Base-by-base conservation (phyloP, 1,284 basidiomycete genomes). In the Ustilago hordei region DNA sequence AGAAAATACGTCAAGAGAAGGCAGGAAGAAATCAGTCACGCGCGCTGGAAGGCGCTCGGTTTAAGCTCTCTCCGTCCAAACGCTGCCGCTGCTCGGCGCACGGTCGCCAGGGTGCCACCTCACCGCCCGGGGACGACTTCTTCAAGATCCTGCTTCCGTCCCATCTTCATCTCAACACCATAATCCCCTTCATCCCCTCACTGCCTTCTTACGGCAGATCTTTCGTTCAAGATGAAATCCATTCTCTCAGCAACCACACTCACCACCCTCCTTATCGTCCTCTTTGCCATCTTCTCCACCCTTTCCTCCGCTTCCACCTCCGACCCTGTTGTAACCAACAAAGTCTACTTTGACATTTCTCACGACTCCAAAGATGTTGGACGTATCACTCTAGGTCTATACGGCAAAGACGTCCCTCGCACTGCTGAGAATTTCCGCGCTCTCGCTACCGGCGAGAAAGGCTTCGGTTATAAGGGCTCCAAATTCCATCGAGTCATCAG, bases 401-500 rank as follows among this genome's bases (percentile, higher is more conserved):
- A 81, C 57, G 83, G 83, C 8, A 70, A 82, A 23, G 79, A 72
- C 13, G 83, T 81, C 4, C 85, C 85, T 53, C 78, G 69, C 55
- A 86, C 85, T 0, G 80, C 79, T 13, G 74, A 76, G 15, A 85
- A 85, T 79, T 86, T 86, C 72, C 78, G 83, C 19, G 74, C 75
- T 12, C 79, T 86, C n/a, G 79, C 79, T 38, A 79, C 78, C 43
- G 81, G 82, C 38, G 89, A 91, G 82, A 91, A 90, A 80, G 93
- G 93, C 87, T 90, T 89, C 75, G 91, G 91, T 17, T 92, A 92
- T 89, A 89, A 91, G 87, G 91, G 91, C 63, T 91, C 90, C 60
- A 88, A 88, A 70, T 92, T 92, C 89, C 91, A 78, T 79, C 78
- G 82, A 15, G 82, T 85, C 79, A 92, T 92, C 87, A 90, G 90